Evolutionary conservation across 2,329 filamentous ascomycete species (phyloP).

Genomic region (Penicillium hordei): DNA sequence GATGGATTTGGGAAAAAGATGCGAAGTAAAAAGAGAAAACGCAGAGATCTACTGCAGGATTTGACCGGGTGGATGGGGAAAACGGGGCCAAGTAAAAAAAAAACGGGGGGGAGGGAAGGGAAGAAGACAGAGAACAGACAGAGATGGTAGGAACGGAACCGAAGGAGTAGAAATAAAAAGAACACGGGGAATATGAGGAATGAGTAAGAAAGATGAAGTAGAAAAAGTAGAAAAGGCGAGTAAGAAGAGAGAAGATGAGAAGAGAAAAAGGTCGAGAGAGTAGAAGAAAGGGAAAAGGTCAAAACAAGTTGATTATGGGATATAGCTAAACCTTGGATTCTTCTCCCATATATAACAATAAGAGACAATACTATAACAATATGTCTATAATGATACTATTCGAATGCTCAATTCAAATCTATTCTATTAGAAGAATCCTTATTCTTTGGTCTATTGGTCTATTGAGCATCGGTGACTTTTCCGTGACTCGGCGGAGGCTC

Average conservation of each 20-base stretch:
- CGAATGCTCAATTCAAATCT: neutral
- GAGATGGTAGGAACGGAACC: neutral
- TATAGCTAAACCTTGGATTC: constrained; percentile 2
- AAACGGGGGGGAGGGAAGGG: neutral
- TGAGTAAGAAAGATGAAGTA: neutral
- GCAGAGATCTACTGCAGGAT: constrained; percentile 20
- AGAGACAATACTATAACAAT: neutral
- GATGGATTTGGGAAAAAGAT: neutral
- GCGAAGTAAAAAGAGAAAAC: neutral
- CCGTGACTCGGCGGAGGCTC: constrained; percentile 3
- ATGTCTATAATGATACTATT: neutral
- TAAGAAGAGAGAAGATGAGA: neutral
- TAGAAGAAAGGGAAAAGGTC: constrained; percentile 3
- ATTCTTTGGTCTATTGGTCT: neutral
- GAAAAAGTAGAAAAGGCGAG: neutral
- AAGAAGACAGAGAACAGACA: constrained; percentile 4
- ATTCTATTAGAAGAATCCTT: neutral
- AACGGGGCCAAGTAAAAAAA: constrained; percentile 7
- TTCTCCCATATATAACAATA: neutral
- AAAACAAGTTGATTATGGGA: constrained; percentile 9
- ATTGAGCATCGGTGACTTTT: neutral
- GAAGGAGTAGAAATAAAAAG: too few species aligned
- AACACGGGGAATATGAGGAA: neutral
- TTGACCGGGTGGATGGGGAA: constrained; percentile 14
- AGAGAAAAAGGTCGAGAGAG: neutral